Evolutionary conservation across 139 green algal species (phyloP).

Genomic region (Chlamydomonas incerta): DNA sequence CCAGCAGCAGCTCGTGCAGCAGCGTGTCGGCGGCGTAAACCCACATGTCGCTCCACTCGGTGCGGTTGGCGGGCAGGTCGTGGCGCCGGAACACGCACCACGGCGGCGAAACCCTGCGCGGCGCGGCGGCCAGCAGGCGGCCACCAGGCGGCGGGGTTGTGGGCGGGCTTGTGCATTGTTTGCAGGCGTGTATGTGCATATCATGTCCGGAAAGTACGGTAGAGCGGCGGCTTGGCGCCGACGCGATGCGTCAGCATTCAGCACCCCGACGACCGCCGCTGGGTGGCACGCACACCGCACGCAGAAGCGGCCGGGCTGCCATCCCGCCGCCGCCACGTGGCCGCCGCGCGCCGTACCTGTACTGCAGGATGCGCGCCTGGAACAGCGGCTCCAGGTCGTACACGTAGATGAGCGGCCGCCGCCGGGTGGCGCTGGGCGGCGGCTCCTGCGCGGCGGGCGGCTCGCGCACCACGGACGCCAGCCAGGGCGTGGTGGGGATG

Average conservation of each 20-base stretch:
- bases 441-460: conserved; percentile 35
- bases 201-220: too few species aligned
- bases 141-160: too few species aligned
- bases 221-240: too few species aligned
- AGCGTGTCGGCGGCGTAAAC: conserved; percentile 57
- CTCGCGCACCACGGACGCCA: neutral
- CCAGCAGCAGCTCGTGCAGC: conserved; percentile 66
- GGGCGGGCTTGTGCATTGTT: too few species aligned
- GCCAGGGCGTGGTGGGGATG: conserved; percentile 17
- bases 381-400: conserved; percentile 66
- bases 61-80: conserved; percentile 10
- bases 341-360: neutral
- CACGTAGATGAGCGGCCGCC: conserved; percentile 58
- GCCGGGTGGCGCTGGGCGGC: neutral
- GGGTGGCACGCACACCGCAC: too few species aligned
- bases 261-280: too few species aligned
- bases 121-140: too few species aligned
- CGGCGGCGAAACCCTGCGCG: conserved; percentile 15
- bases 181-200: too few species aligned
- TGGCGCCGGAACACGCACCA: conserved; percentile 52
- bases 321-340: too few species aligned
- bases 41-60: conserved; percentile 39
- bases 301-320: too few species aligned
- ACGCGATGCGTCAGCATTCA: too few species aligned
- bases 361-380: conserved; percentile 60